A percentile compares a stretch with the other conserved stretches of the same genome.
Evolutionary conservation across 352 stramenopile species (phyloP).

Genomic region (Blastocystis sp.): DNA sequence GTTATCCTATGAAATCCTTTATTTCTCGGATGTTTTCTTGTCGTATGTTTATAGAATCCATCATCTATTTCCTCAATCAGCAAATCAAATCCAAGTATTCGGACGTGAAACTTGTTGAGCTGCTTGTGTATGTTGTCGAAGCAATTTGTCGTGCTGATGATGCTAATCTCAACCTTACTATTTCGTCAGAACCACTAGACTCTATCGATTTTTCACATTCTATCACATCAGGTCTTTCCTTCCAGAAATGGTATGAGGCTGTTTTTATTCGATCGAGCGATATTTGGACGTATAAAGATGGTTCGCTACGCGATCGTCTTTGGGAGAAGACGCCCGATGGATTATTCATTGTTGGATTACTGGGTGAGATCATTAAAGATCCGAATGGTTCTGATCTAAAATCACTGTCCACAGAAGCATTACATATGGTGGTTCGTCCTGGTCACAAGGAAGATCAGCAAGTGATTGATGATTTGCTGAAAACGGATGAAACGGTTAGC

Average conservation of each 20-base stretch:
- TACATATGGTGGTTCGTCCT: neutral
- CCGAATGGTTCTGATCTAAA: neutral
- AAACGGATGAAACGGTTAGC: no score
- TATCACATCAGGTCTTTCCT: neutral
- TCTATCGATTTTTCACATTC: neutral
- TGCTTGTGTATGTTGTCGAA: slow-evolving; percentile 8
- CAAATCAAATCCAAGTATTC: neutral
- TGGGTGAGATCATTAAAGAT: neutral
- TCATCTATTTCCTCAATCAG: neutral
- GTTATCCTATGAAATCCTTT: neutral
- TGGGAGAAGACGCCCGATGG: neutral
- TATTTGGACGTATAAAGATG: neutral
- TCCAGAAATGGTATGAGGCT: neutral
- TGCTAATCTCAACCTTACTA: neutral
- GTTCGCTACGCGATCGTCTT: neutral
- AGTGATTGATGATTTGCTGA: neutral
- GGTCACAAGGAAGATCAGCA: neutral
- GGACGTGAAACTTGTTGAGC: neutral
- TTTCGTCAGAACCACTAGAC: neutral
- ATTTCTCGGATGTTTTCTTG: neutral
- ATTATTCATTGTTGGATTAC: neutral
- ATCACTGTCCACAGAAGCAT: neutral
- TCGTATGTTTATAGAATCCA: neutral
- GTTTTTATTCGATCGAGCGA: no score
- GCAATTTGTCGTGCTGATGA: neutral